Conservation (phyloP, 805 yeast genomes). For the Wickerhamia fluorescens region DNA sequence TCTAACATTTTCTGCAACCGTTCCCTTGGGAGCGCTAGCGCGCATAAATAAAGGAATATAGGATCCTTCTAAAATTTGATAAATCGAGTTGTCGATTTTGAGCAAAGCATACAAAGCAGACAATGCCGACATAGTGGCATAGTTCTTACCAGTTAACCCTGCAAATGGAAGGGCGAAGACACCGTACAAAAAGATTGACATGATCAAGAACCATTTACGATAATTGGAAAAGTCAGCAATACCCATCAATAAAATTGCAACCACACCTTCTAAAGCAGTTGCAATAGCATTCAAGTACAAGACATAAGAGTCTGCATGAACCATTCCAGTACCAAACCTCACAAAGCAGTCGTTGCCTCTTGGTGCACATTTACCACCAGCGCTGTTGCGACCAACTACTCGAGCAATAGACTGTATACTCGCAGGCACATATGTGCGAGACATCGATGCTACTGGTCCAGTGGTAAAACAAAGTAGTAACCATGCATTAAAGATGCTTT, state of each 20-base stretch:
- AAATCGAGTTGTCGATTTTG: slow-evolving; percentile 20
- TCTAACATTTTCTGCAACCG: slow-evolving; percentile 17
- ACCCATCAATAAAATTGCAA: slow-evolving; percentile 30
- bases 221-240: slow-evolving; percentile 34
- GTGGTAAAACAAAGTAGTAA: slow-evolving; percentile 32
- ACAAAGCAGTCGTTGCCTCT: slow-evolving; percentile 34
- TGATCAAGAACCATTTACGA: slow-evolving; percentile 25
- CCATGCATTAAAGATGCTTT: slow-evolving; percentile 24
- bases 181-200: slow-evolving; percentile 26
- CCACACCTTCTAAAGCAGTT: slow-evolving; percentile 32
- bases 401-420: slow-evolving; percentile 31
- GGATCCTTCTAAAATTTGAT: slow-evolving; percentile 33
- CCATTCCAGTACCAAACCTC: slow-evolving; percentile 24
- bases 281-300: slow-evolving; percentile 30
- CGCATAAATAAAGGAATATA: slow-evolving; percentile 37
- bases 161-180: slow-evolving; percentile 29
- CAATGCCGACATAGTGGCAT: slow-evolving; percentile 14
- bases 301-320: slow-evolving; percentile 30
- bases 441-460: slow-evolving; percentile 38
- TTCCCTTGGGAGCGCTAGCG: slow-evolving; percentile 13
- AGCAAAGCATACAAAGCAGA: slow-evolving; percentile 26
- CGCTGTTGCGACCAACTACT: slow-evolving; percentile 18
- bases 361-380: slow-evolving; percentile 16
- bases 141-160: slow-evolving; percentile 15
- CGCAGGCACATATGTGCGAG: slow-evolving; percentile 35